Percentiles rank a stretch among this genome's conserved stretches.
Evolutionary conservation across 169 alveolate species (phyloP).

Genomic region (Eimeria tenella): DNA sequence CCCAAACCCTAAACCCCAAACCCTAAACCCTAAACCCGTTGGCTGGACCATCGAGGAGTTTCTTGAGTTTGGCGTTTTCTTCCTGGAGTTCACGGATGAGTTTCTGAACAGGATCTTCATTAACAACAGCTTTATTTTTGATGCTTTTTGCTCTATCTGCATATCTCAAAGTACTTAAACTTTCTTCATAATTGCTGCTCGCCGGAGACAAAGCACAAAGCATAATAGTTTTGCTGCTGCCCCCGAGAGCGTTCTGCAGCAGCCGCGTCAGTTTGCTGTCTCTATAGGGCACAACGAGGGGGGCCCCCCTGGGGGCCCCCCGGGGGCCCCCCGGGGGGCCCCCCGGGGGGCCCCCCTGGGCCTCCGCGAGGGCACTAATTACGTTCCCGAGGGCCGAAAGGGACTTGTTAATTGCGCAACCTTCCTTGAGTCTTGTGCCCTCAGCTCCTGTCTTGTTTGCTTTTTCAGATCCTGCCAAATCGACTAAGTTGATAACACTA

Average conservation of each 20-base stretch:
- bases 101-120: slow-evolving; percentile 92
- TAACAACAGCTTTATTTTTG: slow-evolving; percentile 92
- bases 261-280: slow-evolving; percentile 93
- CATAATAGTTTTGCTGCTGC: slow-evolving; percentile 93
- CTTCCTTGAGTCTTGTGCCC: slow-evolving; percentile 92
- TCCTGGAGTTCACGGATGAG: slow-evolving; percentile 89
- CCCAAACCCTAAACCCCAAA: background rate
- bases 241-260: slow-evolving; percentile 93
- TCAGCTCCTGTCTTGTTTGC: slow-evolving; percentile 84
- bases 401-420: slow-evolving; percentile 92
- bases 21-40: background rate
- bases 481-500: slow-evolving; percentile 92
- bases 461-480: slow-evolving; percentile 93
- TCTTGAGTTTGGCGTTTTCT: slow-evolving; percentile 87
- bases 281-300: slow-evolving; percentile 89
- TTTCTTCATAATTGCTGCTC: slow-evolving; percentile 91
- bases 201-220: slow-evolving; percentile 94
- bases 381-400: slow-evolving; percentile 90
- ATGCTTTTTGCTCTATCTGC: slow-evolving; percentile 93
- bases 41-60: slow-evolving; percentile 76
- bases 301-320: slow-evolving; percentile 79
- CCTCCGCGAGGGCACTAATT: slow-evolving; percentile 91
- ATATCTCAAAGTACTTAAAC: slow-evolving; percentile 88
- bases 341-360: background rate
- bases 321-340: too few species aligned